Evolutionary conservation across 108 stramenopile genomes (phyloP).

Genomic region (Fistulifera pelliculosa): DNA sequence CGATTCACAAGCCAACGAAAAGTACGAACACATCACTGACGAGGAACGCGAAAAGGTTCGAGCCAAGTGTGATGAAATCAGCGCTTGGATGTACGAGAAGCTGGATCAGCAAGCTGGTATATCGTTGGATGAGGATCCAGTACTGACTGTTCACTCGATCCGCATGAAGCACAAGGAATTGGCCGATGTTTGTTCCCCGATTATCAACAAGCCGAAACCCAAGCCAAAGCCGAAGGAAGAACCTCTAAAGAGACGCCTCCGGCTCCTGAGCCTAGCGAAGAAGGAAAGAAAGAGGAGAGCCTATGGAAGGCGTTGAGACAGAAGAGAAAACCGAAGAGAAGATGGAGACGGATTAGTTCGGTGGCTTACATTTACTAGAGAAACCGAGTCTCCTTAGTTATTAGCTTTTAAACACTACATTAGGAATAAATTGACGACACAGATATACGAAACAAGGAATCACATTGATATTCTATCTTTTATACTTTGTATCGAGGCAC

Average conservation of each 20-base stretch:
- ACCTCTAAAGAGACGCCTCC: conserved; percentile 26
- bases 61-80: conserved; percentile 55
- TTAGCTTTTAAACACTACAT: too few relatives aligned
- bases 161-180: conserved; percentile 62
- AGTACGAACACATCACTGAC: conserved; percentile 85
- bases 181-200: conserved; percentile 54
- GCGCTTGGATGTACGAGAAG: conserved; percentile 88
- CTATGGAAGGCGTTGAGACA: conserved; percentile 59
- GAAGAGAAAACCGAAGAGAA: conserved; percentile 13
- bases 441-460: too few relatives aligned
- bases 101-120: conserved; percentile 85
- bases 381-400: too few relatives aligned
- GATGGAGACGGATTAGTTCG: too few relatives aligned
- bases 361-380: too few relatives aligned
- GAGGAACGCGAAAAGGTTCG: conserved; percentile 78
- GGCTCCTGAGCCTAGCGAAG: conserved; percentile 39
- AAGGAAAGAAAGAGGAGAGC: conserved; percentile 23
- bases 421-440: too few relatives aligned
- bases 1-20: conserved; percentile 58
- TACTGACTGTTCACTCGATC: conserved; percentile 64
- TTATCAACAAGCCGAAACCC: conserved; percentile 93
- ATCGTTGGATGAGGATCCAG: conserved; percentile 65
- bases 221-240: conserved; percentile 60
- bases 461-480: too few relatives aligned
- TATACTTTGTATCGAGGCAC: too few relatives aligned